phyloP scores from a whole-genome alignment of 306 rosid genomes.

The Comarum palustre region DNA sequence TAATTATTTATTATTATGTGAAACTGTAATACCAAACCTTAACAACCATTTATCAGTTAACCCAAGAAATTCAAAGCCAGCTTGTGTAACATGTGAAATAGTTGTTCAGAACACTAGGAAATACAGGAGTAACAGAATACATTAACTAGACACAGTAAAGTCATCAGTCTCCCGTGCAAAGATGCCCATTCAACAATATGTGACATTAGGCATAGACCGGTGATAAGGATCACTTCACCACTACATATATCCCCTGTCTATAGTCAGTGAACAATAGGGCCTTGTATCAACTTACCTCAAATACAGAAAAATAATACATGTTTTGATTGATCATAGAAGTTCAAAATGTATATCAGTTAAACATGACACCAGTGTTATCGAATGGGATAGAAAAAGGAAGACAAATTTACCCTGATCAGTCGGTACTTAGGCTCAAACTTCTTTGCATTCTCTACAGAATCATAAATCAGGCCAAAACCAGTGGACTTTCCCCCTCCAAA shows the following conservation, averaged over 20 bases:
- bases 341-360: background rate
- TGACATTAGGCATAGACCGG: background rate
- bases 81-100: background rate
- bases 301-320: background rate
- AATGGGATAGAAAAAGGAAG: background rate
- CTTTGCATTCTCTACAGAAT: conserved; percentile 81
- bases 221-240: background rate
- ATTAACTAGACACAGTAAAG: background rate
- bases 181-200: background rate
- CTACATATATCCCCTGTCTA: background rate
- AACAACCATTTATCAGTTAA: background rate
- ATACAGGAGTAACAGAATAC: no score
- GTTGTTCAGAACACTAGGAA: background rate
- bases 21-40: background rate
- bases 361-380: background rate
- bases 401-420: conserved; percentile 71
- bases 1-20: background rate
- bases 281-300: background rate
- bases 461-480: conserved; percentile 87
- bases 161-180: background rate
- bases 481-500: conserved; percentile 97
- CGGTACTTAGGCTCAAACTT: conserved; percentile 95
- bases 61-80: background rate
- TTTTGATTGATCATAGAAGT: background rate
- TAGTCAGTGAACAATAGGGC: background rate